A percentile compares a stretch with the other conserved stretches of the same genome.
These are phyloP conservation scores for Penicillium hordei DNA, from an alignment of 2,329 filamentous ascomycete species.

Conservation along the genomic window DNA sequence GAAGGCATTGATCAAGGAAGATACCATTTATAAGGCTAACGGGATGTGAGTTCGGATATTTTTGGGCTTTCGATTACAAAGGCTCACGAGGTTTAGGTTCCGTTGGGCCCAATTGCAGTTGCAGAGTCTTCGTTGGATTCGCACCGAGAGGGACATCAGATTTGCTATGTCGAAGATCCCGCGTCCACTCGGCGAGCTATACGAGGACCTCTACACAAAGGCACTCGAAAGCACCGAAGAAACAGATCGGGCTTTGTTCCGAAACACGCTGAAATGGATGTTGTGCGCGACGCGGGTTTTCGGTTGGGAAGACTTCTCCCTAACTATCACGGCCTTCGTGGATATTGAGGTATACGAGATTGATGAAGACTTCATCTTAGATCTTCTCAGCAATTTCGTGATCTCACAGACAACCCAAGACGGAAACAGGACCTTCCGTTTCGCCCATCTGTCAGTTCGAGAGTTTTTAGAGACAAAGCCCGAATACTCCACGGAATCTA, in stretches of 20 bases:
- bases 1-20: background rate
- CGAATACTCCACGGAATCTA: background rate
- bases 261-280: background rate
- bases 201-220: background rate
- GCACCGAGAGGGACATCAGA: background rate
- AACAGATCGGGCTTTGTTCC: background rate
- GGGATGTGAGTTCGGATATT: background rate
- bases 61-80: background rate
- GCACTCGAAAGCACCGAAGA: background rate
- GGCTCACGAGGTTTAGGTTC: background rate
- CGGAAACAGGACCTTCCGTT: background rate
- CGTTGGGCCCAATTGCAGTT: background rate
- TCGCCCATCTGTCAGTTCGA: background rate
- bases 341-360: background rate
- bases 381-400: background rate
- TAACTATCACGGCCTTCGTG: background rate
- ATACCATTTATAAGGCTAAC: background rate
- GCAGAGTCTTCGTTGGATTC: background rate
- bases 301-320: background rate
- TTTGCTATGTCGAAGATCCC: background rate
- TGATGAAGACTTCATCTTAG: background rate
- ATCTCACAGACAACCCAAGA: background rate
- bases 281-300: background rate
- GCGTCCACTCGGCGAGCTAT: background rate
- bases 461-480: background rate